A percentile compares a stretch with the other conserved stretches of the same genome.
Conservation (phyloP, 1,139 yeast species). For the Pichia sp. region DNA sequence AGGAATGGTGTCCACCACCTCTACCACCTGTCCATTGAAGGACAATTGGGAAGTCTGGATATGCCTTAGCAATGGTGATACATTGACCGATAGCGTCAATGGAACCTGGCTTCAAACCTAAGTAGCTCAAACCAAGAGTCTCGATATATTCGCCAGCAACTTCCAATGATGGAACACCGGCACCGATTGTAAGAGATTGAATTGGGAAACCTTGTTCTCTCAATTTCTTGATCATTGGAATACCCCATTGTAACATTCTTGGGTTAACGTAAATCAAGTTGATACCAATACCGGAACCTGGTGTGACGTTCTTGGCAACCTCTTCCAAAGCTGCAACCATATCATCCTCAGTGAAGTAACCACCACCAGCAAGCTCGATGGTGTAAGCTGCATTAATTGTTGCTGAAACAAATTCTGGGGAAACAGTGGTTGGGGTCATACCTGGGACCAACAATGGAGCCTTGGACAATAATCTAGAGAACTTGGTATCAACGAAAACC, state of each 20-base stretch:
- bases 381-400: constrained; percentile 95
- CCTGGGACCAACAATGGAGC: constrained; percentile 98
- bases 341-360: constrained; percentile 69
- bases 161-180: constrained; percentile 98
- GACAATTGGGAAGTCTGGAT: constrained; percentile 93
- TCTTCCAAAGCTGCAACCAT: constrained; percentile 72
- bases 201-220: constrained; percentile 92
- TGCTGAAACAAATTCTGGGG: constrained; percentile 89
- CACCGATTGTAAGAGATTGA: constrained; percentile 95
- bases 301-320: constrained; percentile 56
- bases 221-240: constrained; percentile 84
- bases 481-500: constrained; percentile 84
- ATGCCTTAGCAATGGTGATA: constrained; percentile 87
- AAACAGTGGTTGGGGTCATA: constrained; percentile 98
- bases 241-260: constrained; percentile 97
- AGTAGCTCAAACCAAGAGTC: constrained; percentile 85
- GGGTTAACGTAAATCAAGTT: constrained; percentile 96
- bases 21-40: constrained; percentile 99
- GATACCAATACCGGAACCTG: constrained; percentile 87
- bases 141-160: constrained; percentile 95
- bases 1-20: constrained; percentile 99
- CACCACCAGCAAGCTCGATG: constrained; percentile 98
- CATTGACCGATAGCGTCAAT: constrained; percentile 85
- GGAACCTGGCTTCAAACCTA: constrained; percentile 97
- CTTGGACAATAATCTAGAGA: constrained; percentile 85